These are phyloP conservation scores for Coccomyxa sp. DNA, from an alignment of 139 green algal species.

Conservation along the genomic window DNA sequence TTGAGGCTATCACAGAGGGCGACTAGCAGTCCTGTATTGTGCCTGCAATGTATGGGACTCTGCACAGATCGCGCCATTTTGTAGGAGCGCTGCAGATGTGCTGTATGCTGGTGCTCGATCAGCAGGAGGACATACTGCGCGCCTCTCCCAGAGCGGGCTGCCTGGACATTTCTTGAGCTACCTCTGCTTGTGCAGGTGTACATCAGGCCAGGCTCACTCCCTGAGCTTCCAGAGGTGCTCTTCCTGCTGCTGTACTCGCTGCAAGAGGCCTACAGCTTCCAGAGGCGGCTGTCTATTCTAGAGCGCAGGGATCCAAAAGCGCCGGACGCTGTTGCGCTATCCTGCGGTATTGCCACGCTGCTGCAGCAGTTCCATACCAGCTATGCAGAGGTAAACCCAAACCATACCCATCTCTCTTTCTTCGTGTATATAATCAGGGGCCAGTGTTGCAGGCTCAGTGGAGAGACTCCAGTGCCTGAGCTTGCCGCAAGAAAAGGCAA, in stretches of 20 bases:
- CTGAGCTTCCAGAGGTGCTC: conserved; percentile 4
- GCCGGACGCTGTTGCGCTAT: not conserved
- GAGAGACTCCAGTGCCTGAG: not conserved
- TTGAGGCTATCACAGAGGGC: too few species aligned
- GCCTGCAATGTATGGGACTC: not conserved
- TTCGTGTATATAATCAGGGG: not conserved
- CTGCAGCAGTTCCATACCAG: conserved; percentile 6
- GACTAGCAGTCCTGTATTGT: too few species aligned
- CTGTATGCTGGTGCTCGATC: not conserved
- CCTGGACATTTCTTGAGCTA: not conserved
- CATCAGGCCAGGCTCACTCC: not conserved
- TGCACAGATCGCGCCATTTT: not conserved
- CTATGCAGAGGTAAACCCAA: conserved; percentile 4
- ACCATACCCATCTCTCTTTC: too few species aligned
- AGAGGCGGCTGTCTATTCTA: not conserved
- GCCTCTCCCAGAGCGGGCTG: too few species aligned
- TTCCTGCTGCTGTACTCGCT: conserved; percentile 1
- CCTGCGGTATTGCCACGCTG: not conserved
- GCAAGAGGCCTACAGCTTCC: not conserved
- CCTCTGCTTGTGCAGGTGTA: not conserved
- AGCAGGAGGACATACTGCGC: too few species aligned
- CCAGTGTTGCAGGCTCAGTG: not conserved
- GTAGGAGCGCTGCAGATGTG: too few species aligned
- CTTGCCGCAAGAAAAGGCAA: not conserved
- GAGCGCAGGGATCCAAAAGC: not conserved